Conservation (phyloP, 148 eudicot species). For the Rheum nobile region DNA sequence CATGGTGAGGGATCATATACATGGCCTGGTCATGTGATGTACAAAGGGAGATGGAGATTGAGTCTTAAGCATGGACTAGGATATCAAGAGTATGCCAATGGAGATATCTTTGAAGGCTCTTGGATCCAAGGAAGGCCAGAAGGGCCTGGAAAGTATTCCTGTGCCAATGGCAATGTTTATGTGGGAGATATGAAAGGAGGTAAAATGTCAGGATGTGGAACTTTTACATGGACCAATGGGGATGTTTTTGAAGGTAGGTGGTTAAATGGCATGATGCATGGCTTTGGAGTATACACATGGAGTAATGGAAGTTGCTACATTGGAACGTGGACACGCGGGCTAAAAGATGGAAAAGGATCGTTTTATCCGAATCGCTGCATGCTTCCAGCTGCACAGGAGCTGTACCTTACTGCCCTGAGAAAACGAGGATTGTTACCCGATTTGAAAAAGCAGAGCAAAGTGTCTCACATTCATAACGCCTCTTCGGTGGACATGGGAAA, state of each 20-base stretch:
- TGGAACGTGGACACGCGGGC: slow-evolving; percentile 93
- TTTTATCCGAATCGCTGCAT: slow-evolving; percentile 68
- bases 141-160: slow-evolving; percentile 89
- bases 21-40: slow-evolving; percentile 42
- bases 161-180: slow-evolving; percentile 76
- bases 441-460: slow-evolving; percentile 55
- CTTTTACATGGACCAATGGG: slow-evolving; percentile 78
- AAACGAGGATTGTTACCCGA: slow-evolving; percentile 87
- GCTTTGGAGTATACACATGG: slow-evolving; percentile 92
- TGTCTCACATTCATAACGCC: slow-evolving; percentile 69
- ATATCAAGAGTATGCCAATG: slow-evolving; percentile 60
- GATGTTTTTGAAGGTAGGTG: slow-evolving; percentile 92
- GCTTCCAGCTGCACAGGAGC: slow-evolving; percentile 55
- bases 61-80: slow-evolving; percentile 93
- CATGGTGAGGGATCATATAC: slow-evolving; percentile 68
- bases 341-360: slow-evolving; percentile 92
- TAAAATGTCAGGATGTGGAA: slow-evolving; percentile 83
- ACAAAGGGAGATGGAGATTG: slow-evolving; percentile 82
- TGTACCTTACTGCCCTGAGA: slow-evolving; percentile 66
- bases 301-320: slow-evolving; percentile 79
- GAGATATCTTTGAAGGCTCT: slow-evolving; percentile 85
- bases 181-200: slow-evolving; percentile 92
- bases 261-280: slow-evolving; percentile 85
- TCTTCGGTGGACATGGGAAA: slow-evolving; percentile 59
- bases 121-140: slow-evolving; percentile 91